Base-by-base conservation (phyloP, 2,329 filamentous ascomycete genomes). In the Berkeleyomyces basicola region DNA sequence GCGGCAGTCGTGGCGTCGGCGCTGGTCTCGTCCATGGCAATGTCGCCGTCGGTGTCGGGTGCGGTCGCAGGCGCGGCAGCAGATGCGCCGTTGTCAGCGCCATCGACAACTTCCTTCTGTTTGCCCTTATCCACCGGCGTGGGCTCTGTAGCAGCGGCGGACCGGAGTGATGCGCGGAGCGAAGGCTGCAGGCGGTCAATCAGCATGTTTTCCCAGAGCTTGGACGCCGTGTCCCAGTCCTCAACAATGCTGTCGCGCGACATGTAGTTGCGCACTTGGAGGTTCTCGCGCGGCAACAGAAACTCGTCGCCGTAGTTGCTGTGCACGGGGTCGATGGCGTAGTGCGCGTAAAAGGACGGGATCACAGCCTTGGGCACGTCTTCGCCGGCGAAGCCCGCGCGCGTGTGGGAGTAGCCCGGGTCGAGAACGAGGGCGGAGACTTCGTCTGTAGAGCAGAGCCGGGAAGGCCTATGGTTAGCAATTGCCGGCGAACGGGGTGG, bases 361-460 rank as follows among this genome's bases (percentile, higher is more conserved):
- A 95, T 81, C 63, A 97, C 85, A 39, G 89, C 90, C 77, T 97
- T 97, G 68, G 93, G 93, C 0, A 90, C 87, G 75, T 99, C 93
- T 81, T 99, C 95, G 71, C 95, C 93, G 10, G 95, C 95, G 71
- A 97, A 99, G 64, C 93, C 93, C 65, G 91, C 93, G 74, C 95
- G 90, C 47, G 88, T 91, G 68, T 84, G 86, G 71, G 88, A 89
- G 76, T 90, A 96, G 66, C 95, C 93, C 2, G 93, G 88, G 72
- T 99, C 93, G 71, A 99, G 88, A 44, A 99, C 89, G 68, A 99
- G 87, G 61, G 95, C 95, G 43, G 91, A 95, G 67, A 99, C 91
- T 78, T 99, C 93, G 78, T 99, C 93, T 96, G 69, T 64, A 64
- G 6, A 16, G 33, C n/a, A 43, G 42, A 44, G 9, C 40, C 37